phyloP scores from a whole-genome alignment of 352 stramenopile genomes.

The Globisporangium canariense region DNA sequence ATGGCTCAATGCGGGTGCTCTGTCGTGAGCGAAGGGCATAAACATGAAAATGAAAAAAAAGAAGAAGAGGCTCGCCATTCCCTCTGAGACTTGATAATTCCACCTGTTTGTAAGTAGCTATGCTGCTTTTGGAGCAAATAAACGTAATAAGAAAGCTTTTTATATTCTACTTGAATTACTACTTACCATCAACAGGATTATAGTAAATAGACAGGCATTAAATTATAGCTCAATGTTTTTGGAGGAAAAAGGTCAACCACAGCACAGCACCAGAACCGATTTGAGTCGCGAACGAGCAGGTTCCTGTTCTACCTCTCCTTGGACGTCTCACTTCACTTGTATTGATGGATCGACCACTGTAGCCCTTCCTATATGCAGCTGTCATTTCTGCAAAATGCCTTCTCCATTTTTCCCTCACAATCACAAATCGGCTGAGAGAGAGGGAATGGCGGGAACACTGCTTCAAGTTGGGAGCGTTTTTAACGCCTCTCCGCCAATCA shows the following conservation, averaged over 20 bases:
- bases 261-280: too few relatives aligned
- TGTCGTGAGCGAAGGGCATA: background rate
- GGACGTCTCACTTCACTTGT: too few relatives aligned
- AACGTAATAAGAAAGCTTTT: background rate
- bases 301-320: too few relatives aligned
- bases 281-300: too few relatives aligned
- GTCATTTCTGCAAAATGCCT: too few relatives aligned
- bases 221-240: too few relatives aligned
- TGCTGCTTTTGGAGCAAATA: background rate
- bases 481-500: background rate
- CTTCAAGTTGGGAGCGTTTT: background rate
- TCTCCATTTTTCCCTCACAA: too few relatives aligned
- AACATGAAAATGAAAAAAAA: background rate
- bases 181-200: too few relatives aligned
- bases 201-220: too few relatives aligned
- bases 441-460: background rate
- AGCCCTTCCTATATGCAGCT: too few relatives aligned
- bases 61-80: background rate
- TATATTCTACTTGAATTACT: background rate
- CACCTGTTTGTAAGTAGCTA: background rate
- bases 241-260: too few relatives aligned
- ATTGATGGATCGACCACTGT: too few relatives aligned
- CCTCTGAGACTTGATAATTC: background rate
- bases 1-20: slow-evolving; percentile 3
- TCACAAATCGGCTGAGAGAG: background rate